These are phyloP conservation scores for Zasmidium citrigriseum DNA, from an alignment of 2,329 filamentous ascomycete species.

Conservation along the genomic window DNA sequence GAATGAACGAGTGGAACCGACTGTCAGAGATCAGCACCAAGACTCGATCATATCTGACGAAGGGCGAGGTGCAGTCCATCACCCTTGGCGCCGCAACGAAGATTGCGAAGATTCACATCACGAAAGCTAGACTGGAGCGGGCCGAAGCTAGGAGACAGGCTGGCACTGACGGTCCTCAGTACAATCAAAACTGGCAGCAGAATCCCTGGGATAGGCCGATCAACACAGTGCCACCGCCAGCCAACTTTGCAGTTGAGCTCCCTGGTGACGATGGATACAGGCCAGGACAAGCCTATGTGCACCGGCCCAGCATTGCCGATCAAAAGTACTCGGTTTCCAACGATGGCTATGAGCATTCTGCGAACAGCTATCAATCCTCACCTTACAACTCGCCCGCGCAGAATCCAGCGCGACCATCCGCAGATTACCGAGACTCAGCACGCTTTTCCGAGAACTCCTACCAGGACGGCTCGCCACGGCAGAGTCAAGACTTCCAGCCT, in stretches of 20 bases:
- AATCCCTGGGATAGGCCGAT: slow-evolving; percentile 33
- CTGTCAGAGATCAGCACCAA: slow-evolving; percentile 93
- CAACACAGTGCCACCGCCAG: slow-evolving; percentile 39
- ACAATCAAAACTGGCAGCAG: slow-evolving; percentile 28
- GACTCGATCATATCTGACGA: slow-evolving; percentile 79
- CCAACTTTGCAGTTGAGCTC: slow-evolving; percentile 41
- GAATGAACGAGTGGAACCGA: slow-evolving; percentile 97
- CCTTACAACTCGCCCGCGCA: slow-evolving; percentile 16
- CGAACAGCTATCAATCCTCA: slow-evolving; percentile 13
- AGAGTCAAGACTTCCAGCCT: slow-evolving; percentile 23
- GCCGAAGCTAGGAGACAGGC: slow-evolving; percentile 40
- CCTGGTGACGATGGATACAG: slow-evolving; percentile 32
- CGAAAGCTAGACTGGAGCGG: slow-evolving; percentile 67
- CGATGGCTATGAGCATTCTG: slow-evolving; percentile 17
- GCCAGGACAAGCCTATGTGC: slow-evolving; percentile 56
- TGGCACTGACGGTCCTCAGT: slow-evolving; percentile 20
- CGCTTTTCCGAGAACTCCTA: slow-evolving; percentile 12
- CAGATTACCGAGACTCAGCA: slow-evolving; percentile 11
- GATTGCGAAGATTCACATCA: slow-evolving; percentile 78
- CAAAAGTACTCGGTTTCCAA: slow-evolving; percentile 61
- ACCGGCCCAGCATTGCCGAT: slow-evolving; percentile 54
- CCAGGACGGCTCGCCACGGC: slow-evolving; percentile 16
- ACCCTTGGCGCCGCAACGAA: slow-evolving; percentile 76
- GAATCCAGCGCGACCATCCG: slow-evolving; percentile 13
- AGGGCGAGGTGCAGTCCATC: slow-evolving; percentile 72